A percentile compares a stretch with the other conserved stretches of the same genome.
Conservation (phyloP, 805 yeast genomes). For the Debaryomyces hansenii region DNA sequence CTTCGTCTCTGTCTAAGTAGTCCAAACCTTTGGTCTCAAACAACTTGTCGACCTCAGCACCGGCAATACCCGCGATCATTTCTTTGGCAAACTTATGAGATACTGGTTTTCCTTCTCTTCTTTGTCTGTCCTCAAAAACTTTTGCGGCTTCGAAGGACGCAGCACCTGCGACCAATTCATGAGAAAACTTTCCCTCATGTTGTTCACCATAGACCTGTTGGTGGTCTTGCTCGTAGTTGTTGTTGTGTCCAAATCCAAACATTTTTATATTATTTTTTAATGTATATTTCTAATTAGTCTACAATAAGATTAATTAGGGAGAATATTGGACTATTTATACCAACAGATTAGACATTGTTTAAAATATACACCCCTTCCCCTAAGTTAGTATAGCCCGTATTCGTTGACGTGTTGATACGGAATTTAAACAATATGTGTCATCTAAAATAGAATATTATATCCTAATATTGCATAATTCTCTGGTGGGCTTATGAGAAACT, state of each 20-base stretch:
- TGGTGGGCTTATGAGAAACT: no score
- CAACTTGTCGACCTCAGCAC: conserved; percentile 34
- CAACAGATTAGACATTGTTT: no score
- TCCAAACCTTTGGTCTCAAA: conserved; percentile 34
- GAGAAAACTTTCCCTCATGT: conserved; percentile 31
- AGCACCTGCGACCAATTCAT: conserved; percentile 32
- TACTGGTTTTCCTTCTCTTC: conserved; percentile 33
- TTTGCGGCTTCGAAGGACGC: conserved; percentile 33
- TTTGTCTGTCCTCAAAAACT: conserved; percentile 31
- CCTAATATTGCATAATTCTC: no score
- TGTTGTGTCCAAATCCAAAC: conserved; percentile 23
- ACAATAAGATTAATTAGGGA: no score
- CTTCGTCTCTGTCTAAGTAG: conserved; percentile 27
- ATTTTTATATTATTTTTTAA: conserved; percentile 7
- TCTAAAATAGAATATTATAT: no score
- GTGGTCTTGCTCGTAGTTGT: conserved; percentile 17
- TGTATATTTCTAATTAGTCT: neutral
- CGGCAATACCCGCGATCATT: conserved; percentile 27
- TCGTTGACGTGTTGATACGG: no score
- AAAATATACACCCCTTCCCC: no score
- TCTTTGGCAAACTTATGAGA: conserved; percentile 31
- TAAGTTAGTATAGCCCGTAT: no score
- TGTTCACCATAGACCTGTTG: conserved; percentile 26
- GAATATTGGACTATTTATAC: no score
- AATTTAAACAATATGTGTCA: no score